Evolutionary conservation across 179 eudicot genomes (phyloP), one percentile per base, ranked within the genome.

Genomic region (Monotropa hypopitys): DNA sequence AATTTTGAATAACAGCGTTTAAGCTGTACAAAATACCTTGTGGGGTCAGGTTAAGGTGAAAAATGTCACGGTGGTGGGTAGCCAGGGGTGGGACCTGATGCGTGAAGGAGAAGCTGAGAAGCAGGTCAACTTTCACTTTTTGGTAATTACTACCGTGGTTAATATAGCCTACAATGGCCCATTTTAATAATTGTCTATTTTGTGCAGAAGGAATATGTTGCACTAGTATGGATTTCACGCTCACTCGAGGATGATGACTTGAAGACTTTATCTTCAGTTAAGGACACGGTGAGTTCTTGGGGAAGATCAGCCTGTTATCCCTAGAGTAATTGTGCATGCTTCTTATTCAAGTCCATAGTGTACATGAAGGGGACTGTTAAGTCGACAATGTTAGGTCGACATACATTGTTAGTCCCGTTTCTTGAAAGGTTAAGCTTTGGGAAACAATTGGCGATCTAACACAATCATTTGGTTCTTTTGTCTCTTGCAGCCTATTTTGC

Each of bases 41-140:
- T 72, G 43, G 51, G 42, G 74, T 23, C 84, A 96, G 99, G 90
- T 96, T 47, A 86, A 76, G 82, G 99, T 96, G 69, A 93, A 88
- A 81, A 89, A 96, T 84, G 89, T 96, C 54, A 91, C 85, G 88
- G 77, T 84, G 73, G 85, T 93, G 51, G 95, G 88, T 74, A 91
- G 83, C 81, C 85, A 96, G 79, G 96, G 84, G 57, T 96, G 99
- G 99, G 81, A 80, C 63, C 77, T 96, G 33, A 96, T 96, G 99
- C 98, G 97, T 83, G 99, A 96, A 89, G 99, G 99, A 82, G 99
- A 96, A 87, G 87, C 99, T 72, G 99, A 96, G 80, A 96, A 96
- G 84, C 98, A 96, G 97, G 99, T 93, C 61, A 9, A 50, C 20
- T 80, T 28, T 33, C 3, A 43, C 40, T 80, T 56, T 78, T 23